Evolutionary conservation across 805 yeast genomes (phyloP).

Genomic region (Ogataea saltuana): DNA sequence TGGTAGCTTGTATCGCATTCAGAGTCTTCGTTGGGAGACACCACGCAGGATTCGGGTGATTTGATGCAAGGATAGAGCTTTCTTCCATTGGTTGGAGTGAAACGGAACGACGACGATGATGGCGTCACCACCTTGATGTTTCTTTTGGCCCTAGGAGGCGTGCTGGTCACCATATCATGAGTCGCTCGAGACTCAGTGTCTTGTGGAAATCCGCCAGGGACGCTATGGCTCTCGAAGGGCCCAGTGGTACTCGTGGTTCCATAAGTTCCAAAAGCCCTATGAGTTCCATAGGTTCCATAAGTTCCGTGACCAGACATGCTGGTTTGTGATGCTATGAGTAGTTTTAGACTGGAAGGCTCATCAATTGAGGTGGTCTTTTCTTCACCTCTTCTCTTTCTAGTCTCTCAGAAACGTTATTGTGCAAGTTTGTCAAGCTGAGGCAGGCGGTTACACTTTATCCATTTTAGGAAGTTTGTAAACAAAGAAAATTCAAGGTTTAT

Average conservation of each 20-base stretch:
- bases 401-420: no score
- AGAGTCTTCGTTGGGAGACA: constrained; percentile 19
- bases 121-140: constrained; percentile 20
- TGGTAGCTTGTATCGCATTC: constrained; percentile 32
- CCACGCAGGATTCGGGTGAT: constrained; percentile 15
- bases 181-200: constrained; percentile 4
- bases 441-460: constrained; percentile 13
- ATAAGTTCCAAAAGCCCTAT: background rate
- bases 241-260: no score
- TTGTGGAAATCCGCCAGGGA: constrained; percentile 27
- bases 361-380: constrained; percentile 1
- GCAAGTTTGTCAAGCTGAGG: background rate
- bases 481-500: constrained; percentile 3
- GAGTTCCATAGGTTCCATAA: no score
- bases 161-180: constrained; percentile 10
- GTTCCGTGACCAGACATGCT: constrained; percentile 7
- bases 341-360: no score
- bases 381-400: no score
- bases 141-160: constrained; percentile 17
- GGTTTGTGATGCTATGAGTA: background rate
- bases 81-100: constrained; percentile 34
- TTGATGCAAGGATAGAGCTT: constrained; percentile 28
- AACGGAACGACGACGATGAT: constrained; percentile 29
- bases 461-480: constrained; percentile 21
- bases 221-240: constrained; percentile 12